phyloP scores from a whole-genome alignment of 2,329 filamentous ascomycete genomes.

The Fusarium papillatum region DNA sequence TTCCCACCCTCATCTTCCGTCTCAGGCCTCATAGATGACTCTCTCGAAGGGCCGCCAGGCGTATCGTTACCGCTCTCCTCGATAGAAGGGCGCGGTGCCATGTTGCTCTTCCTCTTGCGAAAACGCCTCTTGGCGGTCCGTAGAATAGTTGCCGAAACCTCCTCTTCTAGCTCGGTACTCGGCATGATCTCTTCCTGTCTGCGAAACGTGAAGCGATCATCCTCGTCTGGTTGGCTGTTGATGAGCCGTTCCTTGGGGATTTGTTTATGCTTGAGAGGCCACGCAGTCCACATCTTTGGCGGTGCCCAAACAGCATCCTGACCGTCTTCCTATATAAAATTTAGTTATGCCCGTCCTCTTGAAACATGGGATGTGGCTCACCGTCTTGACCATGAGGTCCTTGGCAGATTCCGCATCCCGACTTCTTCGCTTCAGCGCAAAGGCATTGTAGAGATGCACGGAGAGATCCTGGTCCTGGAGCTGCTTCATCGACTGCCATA shows the following conservation, averaged over 20 bases:
- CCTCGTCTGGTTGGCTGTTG: conserved; percentile 58
- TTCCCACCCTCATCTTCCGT: conserved; percentile 35
- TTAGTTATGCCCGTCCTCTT: not conserved
- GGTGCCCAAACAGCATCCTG: conserved; percentile 60
- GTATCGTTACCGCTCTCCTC: conserved; percentile 34
- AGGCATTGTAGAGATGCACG: conserved; percentile 84
- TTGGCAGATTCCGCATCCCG: conserved; percentile 43
- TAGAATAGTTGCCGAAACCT: conserved; percentile 75
- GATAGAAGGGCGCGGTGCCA: conserved; percentile 36
- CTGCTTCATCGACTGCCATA: conserved; percentile 74
- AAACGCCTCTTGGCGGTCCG: conserved; percentile 78
- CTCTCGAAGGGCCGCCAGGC: conserved; percentile 19
- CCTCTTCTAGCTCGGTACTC: conserved; percentile 77
- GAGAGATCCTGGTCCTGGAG: conserved; percentile 76
- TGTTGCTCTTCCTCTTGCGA: conserved; percentile 39
- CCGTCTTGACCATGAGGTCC: conserved; percentile 47
- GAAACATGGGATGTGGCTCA: conserved; percentile 20
- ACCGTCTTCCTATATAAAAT: conserved; percentile 43
- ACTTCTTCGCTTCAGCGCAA: conserved; percentile 69
- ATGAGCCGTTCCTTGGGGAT: conserved; percentile 72
- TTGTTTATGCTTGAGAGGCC: conserved; percentile 77
- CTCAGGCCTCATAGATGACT: conserved; percentile 32
- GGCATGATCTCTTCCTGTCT: conserved; percentile 59
- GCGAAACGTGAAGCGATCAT: conserved; percentile 66
- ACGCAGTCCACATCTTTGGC: conserved; percentile 82